Base-by-base conservation (phyloP, 371 early-diverging fungal species). In the Basidiobolus heterosporus region DNA sequence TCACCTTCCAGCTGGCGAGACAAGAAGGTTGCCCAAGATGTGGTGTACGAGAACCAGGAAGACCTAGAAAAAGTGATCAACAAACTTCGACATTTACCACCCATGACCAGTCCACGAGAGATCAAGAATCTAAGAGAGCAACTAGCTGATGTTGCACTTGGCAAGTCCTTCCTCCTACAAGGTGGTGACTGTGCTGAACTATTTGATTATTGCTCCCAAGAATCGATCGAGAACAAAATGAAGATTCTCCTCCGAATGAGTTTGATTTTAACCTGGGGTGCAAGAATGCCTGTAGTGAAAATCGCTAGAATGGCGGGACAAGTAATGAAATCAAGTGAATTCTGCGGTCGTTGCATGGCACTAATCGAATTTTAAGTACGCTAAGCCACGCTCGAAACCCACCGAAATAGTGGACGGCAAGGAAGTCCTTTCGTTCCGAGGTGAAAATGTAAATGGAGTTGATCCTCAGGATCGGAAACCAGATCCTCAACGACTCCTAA, bases 151-250 rank as follows among this genome's bases (percentile, higher is more conserved):
- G 92, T 83, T 16, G 91, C 92, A 30, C 70, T 79, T 46, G 87
- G 88, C 44, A 85, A 89, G 50, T 79, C 90, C 2, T 94, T 96
- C 57, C 62, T 96, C 45, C 68, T 96, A 23, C 94, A 94, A 65
- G 97, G 97, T 50, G 97, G 97, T 45, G 97, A 94, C 62, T 96
- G 97, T 63, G 97, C 97, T 18, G 97, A 96, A 66, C 74, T 88
- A 36, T 96, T 96, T 63, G 91, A 91, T 54, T 91, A 93, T 60
- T 96, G 97, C 61, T 75, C 84, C 17, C 72, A 80, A 71, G 83
- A 75, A 7, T 84, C 85, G n/a, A 93, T 96, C 55, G 86, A 90
- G 52, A 79, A 80, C 57, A 91, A 92, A 61, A 72, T 96, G 36
- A 94, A 93, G 60, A 89, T 96, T 2, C 59, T 96, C 23, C 69